A percentile compares a stretch with the other conserved stretches of the same genome.
Evolutionary conservation across 768 basidiomycete genomes (phyloP).

Genomic region (Tephrocybe sp.): DNA sequence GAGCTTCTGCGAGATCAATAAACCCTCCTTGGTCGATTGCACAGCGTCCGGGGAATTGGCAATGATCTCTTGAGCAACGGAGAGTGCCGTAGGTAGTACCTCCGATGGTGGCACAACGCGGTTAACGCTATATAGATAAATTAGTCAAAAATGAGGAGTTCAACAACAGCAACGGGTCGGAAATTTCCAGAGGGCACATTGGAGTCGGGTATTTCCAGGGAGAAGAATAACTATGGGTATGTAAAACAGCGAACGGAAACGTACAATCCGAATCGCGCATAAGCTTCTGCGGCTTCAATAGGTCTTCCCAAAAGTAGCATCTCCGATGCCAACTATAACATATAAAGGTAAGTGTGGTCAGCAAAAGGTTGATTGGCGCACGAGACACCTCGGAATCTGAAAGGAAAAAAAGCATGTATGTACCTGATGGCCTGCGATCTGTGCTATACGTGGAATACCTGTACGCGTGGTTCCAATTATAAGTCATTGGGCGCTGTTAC

Average conservation of each 20-base stretch:
- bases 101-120: conserved; percentile 53
- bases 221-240: too few species aligned
- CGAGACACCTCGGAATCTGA: conserved; percentile 1
- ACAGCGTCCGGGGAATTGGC: conserved; percentile 78
- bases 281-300: conserved; percentile 66
- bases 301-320: conserved; percentile 70
- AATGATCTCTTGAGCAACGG: conserved; percentile 55
- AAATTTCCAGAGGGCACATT: too few species aligned
- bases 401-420: conserved; percentile 13
- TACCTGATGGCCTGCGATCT: conserved; percentile 75
- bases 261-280: conserved; percentile 73
- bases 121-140: conserved; percentile 55
- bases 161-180: too few species aligned
- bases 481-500: background rate
- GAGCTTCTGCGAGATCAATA: conserved; percentile 54
- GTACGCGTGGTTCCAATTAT: conserved; percentile 11
- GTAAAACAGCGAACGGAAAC: conserved; percentile 19
- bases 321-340: conserved; percentile 70
- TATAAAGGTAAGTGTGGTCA: conserved; percentile 8
- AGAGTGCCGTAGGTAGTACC: conserved; percentile 61
- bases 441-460: conserved; percentile 69
- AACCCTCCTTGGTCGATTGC: conserved; percentile 69
- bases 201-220: background rate
- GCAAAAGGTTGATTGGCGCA: conserved; percentile 5
- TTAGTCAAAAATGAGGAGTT: background rate